Evolutionary conservation across 1,284 basidiomycete species (phyloP).

Genomic region (Agroathelia rolfsii): DNA sequence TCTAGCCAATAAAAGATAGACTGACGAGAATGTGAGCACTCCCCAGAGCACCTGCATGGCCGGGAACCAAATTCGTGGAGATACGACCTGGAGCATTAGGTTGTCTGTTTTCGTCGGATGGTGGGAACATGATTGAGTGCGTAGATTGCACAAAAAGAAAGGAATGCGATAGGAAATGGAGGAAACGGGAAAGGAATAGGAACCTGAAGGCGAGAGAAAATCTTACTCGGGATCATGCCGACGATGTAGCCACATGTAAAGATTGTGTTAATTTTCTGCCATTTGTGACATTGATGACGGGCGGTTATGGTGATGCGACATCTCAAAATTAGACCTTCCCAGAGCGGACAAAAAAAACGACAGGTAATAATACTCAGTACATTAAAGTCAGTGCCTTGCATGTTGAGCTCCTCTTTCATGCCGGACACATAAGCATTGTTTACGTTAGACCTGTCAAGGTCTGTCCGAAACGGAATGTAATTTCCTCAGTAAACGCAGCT

Average conservation of each 20-base stretch:
- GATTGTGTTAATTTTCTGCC: slow-evolving; percentile 58
- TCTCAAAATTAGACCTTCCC: neutral
- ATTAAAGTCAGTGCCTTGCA: slow-evolving; percentile 65
- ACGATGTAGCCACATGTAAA: slow-evolving; percentile 66
- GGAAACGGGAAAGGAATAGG: slow-evolving; percentile 2
- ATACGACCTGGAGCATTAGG: slow-evolving; percentile 48
- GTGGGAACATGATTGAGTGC: slow-evolving; percentile 3
- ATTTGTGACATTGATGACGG: neutral
- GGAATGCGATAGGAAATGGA: neutral
- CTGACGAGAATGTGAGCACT: slow-evolving; percentile 51
- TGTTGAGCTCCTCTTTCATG: slow-evolving; percentile 70
- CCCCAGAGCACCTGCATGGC: slow-evolving; percentile 59
- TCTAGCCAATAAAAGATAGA: slow-evolving; percentile 1
- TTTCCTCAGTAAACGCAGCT: neutral
- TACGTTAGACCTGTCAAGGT: slow-evolving; percentile 58
- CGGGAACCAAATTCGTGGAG: slow-evolving; percentile 58
- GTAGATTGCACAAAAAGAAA: neutral
- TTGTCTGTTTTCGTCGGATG: slow-evolving; percentile 33
- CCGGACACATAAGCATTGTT: slow-evolving; percentile 72
- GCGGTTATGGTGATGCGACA: neutral
- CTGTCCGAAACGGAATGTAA: slow-evolving; percentile 20
- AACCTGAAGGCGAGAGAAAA: neutral
- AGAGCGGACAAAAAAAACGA: neutral
- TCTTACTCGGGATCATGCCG: slow-evolving; percentile 60
- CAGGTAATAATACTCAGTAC: slow-evolving; percentile 20